Evolutionary conservation across 306 rosid genomes (phyloP).

Genomic region (Abrus precatorius): DNA sequence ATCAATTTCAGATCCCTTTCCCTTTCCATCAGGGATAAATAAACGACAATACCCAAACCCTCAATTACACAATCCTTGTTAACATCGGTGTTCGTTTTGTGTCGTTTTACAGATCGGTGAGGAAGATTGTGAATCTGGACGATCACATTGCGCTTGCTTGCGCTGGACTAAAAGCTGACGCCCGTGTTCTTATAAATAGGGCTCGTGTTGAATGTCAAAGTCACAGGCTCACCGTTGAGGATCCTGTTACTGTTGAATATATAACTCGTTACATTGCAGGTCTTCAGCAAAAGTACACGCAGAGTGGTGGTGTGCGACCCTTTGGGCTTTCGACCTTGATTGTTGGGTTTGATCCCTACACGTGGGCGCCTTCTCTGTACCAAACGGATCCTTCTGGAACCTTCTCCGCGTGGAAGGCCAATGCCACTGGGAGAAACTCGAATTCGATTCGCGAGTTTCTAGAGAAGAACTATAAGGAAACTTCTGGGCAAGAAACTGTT

Average conservation of each 20-base stretch:
- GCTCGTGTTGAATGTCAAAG: slow-evolving; percentile 97
- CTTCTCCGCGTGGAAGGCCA: slow-evolving; percentile 97
- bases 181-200: slow-evolving; percentile 87
- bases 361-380: slow-evolving; percentile 72
- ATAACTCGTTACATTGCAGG: slow-evolving; percentile 96
- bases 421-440: slow-evolving; percentile 95
- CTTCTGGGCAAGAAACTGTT: slow-evolving; percentile 88
- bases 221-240: slow-evolving; percentile 95
- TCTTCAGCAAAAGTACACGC: slow-evolving; percentile 98
- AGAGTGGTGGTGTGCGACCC: slow-evolving; percentile 97
- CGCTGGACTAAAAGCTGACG: slow-evolving; percentile 99
- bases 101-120: slow-evolving; percentile 51
- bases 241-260: slow-evolving; percentile 93
- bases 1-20: neutral
- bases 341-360: slow-evolving; percentile 93
- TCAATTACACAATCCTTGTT: too few species aligned
- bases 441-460: slow-evolving; percentile 91
- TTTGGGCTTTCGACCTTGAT: slow-evolving; percentile 98
- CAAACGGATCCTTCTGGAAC: slow-evolving; percentile 99
- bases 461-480: slow-evolving; percentile 92
- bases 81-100: neutral
- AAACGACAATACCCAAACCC: too few species aligned
- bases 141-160: slow-evolving; percentile 84
- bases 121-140: slow-evolving; percentile 61
- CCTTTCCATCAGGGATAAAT: slow-evolving; percentile 4